Base-by-base conservation (phyloP, 805 yeast species). In the Lipomyces starkeyi region DNA sequence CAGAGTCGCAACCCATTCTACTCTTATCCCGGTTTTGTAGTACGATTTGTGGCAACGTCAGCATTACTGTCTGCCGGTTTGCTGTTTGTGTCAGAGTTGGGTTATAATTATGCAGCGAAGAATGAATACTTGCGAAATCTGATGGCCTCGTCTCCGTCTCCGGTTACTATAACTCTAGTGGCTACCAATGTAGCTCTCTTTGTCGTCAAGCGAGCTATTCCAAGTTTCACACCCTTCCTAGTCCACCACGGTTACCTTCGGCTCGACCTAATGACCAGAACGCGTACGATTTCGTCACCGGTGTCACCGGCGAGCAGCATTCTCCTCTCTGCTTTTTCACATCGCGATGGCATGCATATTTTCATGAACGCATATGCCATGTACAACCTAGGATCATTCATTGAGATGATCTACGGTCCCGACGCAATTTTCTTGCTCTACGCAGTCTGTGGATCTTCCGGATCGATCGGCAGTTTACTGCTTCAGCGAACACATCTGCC, bases 201-300 rank as follows among this genome's bases (percentile, higher is more conserved):
- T 43, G 67, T 54, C n/a, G 34, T 60, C 52, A 65, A 65, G 40
- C 61, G 64, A 43, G 40, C 37, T 7, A 58, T 66, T 7, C 69
- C 71, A 13, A 37, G 47, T 9, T 54, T 58, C 32, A 35, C 68
- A 14, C 66, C 69, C 11, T 25, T 58, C 20, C 64, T 68, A 13
- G 71, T 66, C 6, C 62, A 65, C 20, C 43, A 47, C 52, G 69
- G 69, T 14, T 66, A 65, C 40, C 63, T 68, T 8, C 64, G 71
- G 14, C 63, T 62, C 27, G 71, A 68, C 27, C 52, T 65, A 52
- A 27, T 62, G 53, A 52, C 40, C 29, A 47, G 34, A 13, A 43
- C 63, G 2, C 57, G 49, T 47, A 56, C 32, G 35, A 59, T 68
- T 17, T 62, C 64, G 2, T 47, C 71, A 2, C 53, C 40, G 9